Evolutionary conservation across 305 asterid genomes (phyloP), one percentile per base, ranked within the genome.

Genomic region (Coffea humblotiana): DNA sequence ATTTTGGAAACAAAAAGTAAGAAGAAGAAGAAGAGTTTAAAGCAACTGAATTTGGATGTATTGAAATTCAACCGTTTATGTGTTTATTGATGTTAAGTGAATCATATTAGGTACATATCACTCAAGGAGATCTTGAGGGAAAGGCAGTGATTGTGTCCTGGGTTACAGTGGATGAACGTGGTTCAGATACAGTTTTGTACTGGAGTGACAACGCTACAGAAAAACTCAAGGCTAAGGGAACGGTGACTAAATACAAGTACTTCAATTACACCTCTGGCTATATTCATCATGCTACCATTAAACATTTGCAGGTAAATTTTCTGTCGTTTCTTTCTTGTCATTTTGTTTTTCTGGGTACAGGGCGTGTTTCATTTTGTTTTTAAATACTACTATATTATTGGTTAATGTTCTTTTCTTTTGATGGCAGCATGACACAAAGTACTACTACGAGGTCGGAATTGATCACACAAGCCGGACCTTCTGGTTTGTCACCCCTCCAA

Each of bases 111-210:
- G 98, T 90, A 60, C 98, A 94, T 56, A 92, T 92, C 65, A 94
- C 97, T 45, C 98, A 94, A 85, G 98, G 97, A 35, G 98, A 94
- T 85, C 90, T 78, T 63, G 88, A 37, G 25, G 98, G 98, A 74
- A 92, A 90, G 84, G 97, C 97, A 8, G 89, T 94, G 77, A 94
- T 91, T 86, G 97, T 94, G 21, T 94, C 98, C 18, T 94, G 98
- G 98, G 95, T 92, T 13, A 94, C 98, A 11, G 76, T 77, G 82
- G 92, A 89, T 6, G 91, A 88, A 82, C 92, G 91, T 0, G 98
- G 97, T 32, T 92, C 95, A 15, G 74, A 63, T 52, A 85, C 63
- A 18, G 95, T 92, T 37, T 43, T 80, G 0, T 94, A 92, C 79
- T 92, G 98, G 98, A 80, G 85, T 74, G 91, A 90, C 73, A 84